Evolutionary conservation across 2,329 filamentous ascomycete genomes (phyloP).

Genomic region (Rhinocladiella mackenziei): DNA sequence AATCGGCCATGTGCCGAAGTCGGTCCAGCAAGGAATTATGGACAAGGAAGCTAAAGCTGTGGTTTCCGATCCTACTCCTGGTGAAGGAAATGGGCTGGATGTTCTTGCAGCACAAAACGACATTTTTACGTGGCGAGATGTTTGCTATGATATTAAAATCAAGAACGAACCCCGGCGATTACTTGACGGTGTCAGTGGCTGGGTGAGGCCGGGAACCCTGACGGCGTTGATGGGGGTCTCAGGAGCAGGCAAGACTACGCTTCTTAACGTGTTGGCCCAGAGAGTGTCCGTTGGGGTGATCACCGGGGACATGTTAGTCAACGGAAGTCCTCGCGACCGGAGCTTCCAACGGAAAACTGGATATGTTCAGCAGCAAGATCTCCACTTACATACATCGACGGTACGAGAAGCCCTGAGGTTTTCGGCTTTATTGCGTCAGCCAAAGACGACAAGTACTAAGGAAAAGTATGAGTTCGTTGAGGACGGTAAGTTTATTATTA

Average conservation of each 20-base stretch:
- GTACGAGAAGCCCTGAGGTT: slow-evolving; percentile 72
- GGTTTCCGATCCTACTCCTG: background rate
- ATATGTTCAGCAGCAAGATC: slow-evolving; percentile 65
- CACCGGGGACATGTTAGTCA: slow-evolving; percentile 62
- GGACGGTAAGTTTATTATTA: slow-evolving; percentile 42
- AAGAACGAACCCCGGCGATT: slow-evolving; percentile 44
- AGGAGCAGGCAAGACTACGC: slow-evolving; percentile 59
- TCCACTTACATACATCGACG: slow-evolving; percentile 61
- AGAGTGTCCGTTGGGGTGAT: slow-evolving; percentile 58
- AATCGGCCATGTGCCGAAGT: slow-evolving; percentile 57
- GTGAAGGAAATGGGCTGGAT: background rate
- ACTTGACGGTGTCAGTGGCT: slow-evolving; percentile 52
- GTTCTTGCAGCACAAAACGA: slow-evolving; percentile 35
- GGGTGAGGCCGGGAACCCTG: slow-evolving; percentile 53
- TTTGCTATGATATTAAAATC: slow-evolving; percentile 52
- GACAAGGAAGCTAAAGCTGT: background rate
- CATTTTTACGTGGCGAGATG: slow-evolving; percentile 51
- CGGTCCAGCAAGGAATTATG: slow-evolving; percentile 1
- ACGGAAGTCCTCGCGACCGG: slow-evolving; percentile 53
- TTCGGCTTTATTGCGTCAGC: slow-evolving; percentile 67
- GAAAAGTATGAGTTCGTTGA: slow-evolving; percentile 91
- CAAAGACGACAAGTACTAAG: slow-evolving; percentile 60
- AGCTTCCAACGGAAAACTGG: slow-evolving; percentile 63
- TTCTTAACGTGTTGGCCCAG: slow-evolving; percentile 55
- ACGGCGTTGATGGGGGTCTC: slow-evolving; percentile 59